These are phyloP conservation scores for Fusarium aywerte DNA, from an alignment of 2,329 filamentous ascomycete genomes.

Conservation along the genomic window DNA sequence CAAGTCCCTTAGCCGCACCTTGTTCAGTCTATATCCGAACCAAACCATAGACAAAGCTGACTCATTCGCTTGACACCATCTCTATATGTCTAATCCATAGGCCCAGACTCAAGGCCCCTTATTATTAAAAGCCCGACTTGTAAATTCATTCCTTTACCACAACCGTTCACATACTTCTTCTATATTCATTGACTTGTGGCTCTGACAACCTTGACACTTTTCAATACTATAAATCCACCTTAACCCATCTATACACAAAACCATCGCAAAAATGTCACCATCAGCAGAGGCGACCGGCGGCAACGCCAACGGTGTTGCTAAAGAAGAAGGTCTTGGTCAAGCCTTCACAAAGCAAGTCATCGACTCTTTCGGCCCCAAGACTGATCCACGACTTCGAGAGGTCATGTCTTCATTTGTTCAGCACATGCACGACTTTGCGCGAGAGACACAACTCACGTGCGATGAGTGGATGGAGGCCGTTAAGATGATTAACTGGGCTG, in stretches of 20 bases:
- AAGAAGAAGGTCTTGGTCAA: slow-evolving; percentile 49
- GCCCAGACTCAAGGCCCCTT: slow-evolving; percentile 10
- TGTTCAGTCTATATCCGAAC: slow-evolving; percentile 26
- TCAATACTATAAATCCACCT: not conserved
- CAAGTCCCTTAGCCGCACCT: slow-evolving; percentile 26
- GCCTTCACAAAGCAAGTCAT: slow-evolving; percentile 79
- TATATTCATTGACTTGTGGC: no score
- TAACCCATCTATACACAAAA: not conserved
- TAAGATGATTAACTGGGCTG: slow-evolving; percentile 67
- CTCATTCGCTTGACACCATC: slow-evolving; percentile 16
- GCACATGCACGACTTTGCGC: slow-evolving; percentile 84
- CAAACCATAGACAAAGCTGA: slow-evolving; percentile 13
- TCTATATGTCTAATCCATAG: not conserved
- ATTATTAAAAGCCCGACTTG: slow-evolving; percentile 5
- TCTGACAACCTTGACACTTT: not conserved
- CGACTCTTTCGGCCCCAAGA: slow-evolving; percentile 77
- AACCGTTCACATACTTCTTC: not conserved
- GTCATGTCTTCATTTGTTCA: slow-evolving; percentile 75
- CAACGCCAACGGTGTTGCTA: slow-evolving; percentile 47
- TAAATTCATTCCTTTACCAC: not conserved
- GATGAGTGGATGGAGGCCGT: slow-evolving; percentile 83
- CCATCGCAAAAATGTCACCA: slow-evolving; percentile 50
- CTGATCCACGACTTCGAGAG: slow-evolving; percentile 72
- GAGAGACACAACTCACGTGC: slow-evolving; percentile 81
- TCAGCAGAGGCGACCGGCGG: slow-evolving; percentile 57